Evolutionary conservation across 73 alveolate species (phyloP).

Genomic region (Paramecium caudatum): DNA sequence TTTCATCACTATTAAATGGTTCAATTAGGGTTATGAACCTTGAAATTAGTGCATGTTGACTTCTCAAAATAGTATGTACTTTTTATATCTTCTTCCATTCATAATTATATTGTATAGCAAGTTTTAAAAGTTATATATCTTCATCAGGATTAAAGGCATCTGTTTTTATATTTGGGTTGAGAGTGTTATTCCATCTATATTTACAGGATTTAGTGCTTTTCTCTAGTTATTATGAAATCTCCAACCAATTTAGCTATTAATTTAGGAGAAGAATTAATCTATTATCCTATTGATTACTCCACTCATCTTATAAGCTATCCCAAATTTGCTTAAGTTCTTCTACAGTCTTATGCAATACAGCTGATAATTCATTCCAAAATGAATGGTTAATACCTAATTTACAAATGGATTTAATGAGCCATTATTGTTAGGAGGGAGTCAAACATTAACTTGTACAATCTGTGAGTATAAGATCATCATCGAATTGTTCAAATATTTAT

Average conservation of each 20-base stretch:
- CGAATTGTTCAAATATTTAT: not conserved
- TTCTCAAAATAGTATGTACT: not conserved
- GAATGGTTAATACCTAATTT: not conserved
- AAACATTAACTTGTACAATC: not conserved
- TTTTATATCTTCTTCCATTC: slow-evolving; percentile 33
- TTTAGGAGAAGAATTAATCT: not conserved
- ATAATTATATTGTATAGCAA: not conserved
- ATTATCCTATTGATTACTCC: not conserved
- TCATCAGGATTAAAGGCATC: not conserved
- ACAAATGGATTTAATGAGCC: slow-evolving; percentile 19
- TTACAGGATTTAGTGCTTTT: not conserved
- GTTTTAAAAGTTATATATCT: not conserved
- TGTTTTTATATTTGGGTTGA: not conserved
- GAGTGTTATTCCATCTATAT: not conserved
- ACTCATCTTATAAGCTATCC: not conserved
- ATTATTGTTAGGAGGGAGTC: not conserved
- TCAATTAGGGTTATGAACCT: not conserved
- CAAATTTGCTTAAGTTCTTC: not conserved
- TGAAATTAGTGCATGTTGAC: slow-evolving; percentile 3
- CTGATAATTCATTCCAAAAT: not conserved
- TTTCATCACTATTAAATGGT: not conserved
- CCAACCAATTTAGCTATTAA: slow-evolving; percentile 37
- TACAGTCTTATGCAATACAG: not conserved
- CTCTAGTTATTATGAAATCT: not conserved
- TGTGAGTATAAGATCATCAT: not conserved